These are phyloP conservation scores for Aspergillus baeticus DNA, from an alignment of 495 filamentous ascomycete genomes.

Conservation along the genomic window DNA sequence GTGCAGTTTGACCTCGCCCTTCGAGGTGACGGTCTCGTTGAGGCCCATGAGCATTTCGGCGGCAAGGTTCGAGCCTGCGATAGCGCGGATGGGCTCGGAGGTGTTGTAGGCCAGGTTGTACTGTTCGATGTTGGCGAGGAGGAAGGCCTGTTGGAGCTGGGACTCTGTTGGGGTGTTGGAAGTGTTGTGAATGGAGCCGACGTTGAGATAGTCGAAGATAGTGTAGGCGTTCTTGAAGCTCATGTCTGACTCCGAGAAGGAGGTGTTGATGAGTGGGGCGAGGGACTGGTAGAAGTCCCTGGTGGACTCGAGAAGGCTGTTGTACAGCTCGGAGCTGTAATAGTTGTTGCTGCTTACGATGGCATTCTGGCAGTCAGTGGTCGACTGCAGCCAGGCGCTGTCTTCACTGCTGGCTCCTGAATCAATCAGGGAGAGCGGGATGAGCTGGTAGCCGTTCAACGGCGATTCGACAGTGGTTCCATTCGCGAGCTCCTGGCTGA, in stretches of 20 bases:
- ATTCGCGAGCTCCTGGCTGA: constrained; percentile 46
- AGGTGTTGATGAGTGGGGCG: constrained; percentile 57
- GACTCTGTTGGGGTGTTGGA: constrained; percentile 30
- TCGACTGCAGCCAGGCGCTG: constrained; percentile 56
- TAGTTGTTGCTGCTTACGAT: constrained; percentile 69
- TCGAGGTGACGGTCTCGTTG: constrained; percentile 40
- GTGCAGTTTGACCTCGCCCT: constrained; percentile 39
- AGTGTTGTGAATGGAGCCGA: constrained; percentile 53
- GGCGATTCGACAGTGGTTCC: constrained; percentile 53
- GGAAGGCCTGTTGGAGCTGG: constrained; percentile 37
- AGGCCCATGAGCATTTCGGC: constrained; percentile 43
- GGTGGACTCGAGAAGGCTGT: constrained; percentile 50
- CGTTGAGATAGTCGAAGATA: constrained; percentile 58
- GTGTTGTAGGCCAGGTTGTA: constrained; percentile 53
- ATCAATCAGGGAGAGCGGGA: constrained; percentile 46
- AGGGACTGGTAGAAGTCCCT: constrained; percentile 63
- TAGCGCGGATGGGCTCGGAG: constrained; percentile 45
- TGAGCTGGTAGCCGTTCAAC: constrained; percentile 60
- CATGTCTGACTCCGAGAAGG: constrained; percentile 51
- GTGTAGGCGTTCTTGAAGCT: constrained; percentile 72
- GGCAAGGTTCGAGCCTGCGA: constrained; percentile 48
- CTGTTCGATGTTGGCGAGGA: constrained; percentile 50
- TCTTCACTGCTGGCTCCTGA: constrained; percentile 52
- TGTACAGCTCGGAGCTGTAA: constrained; percentile 62
- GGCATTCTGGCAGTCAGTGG: constrained; percentile 60